These are phyloP conservation scores for Arxiozyma slooffiae DNA, from an alignment of 1,139 yeast species.

Conservation along the genomic window DNA sequence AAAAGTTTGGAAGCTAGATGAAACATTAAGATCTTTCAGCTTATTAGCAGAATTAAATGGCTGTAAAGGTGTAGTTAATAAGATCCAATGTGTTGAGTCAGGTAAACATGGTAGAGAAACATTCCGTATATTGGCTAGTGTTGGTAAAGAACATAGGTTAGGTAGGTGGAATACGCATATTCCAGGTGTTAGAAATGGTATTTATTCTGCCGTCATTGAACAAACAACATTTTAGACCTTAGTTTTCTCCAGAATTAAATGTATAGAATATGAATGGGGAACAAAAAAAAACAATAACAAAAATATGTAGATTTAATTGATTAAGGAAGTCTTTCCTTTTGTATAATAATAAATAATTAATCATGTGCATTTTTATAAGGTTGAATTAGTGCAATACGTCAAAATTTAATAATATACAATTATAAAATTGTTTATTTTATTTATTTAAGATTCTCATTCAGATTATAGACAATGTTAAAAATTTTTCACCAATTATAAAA, in stretches of 20 bases:
- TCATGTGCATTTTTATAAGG: background rate
- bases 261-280: background rate
- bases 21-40: slow-evolving; percentile 51
- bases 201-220: slow-evolving; percentile 36
- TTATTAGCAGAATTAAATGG: slow-evolving; percentile 46
- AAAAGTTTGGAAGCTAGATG: slow-evolving; percentile 67
- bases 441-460: no score
- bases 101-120: slow-evolving; percentile 40
- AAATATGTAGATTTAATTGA: background rate
- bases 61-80: slow-evolving; percentile 64
- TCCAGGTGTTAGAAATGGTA: slow-evolving; percentile 41
- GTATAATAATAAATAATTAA: background rate
- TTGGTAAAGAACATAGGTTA: slow-evolving; percentile 75
- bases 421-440: no score
- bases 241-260: background rate
- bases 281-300: background rate
- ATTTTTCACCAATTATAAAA: no score
- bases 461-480: no score
- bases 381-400: no score
- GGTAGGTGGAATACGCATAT: slow-evolving; percentile 64
- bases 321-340: no score
- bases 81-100: slow-evolving; percentile 55
- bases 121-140: slow-evolving; percentile 52
- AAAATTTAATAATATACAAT: no score
- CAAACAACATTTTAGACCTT: slow-evolving; percentile 10